These are phyloP conservation scores for Sanghuangporus weigelae DNA, from an alignment of 1,284 basidiomycete genomes.

Conservation along the genomic window DNA sequence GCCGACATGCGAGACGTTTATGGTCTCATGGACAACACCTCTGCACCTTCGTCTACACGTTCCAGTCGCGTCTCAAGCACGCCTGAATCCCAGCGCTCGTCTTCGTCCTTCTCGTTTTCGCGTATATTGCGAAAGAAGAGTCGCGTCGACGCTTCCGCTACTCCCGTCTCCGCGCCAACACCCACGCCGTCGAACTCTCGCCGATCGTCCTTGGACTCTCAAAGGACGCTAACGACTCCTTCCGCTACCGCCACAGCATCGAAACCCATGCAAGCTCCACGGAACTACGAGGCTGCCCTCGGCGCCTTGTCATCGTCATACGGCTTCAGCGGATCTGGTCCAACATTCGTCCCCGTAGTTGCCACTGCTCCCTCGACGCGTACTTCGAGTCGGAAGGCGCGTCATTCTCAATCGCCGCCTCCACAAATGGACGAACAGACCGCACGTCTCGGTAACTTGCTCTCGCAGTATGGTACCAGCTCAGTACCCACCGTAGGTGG, in stretches of 20 bases:
- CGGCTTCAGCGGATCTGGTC: constrained; percentile 2
- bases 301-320: constrained; percentile 15
- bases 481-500: not conserved
- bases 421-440: not conserved
- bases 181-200: not conserved
- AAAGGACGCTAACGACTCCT: constrained; percentile 1
- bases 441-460: not conserved
- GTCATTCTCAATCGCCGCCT: not conserved
- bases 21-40: not conserved
- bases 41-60: not conserved
- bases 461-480: not conserved
- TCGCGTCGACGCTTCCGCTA: not conserved
- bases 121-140: not conserved
- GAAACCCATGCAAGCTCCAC: constrained; percentile 28
- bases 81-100: not conserved
- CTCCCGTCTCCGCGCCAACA: not conserved
- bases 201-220: constrained; percentile 1
- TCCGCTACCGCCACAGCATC: constrained; percentile 29
- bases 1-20: constrained; percentile 3
- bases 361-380: not conserved
- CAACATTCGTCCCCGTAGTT: not conserved
- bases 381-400: not conserved
- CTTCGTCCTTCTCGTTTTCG: constrained; percentile 10
- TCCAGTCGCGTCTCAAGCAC: not conserved
- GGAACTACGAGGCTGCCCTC: constrained; percentile 16